phyloP scores from a whole-genome alignment of 306 rosid species.

The Sophora flavescens region DNA sequence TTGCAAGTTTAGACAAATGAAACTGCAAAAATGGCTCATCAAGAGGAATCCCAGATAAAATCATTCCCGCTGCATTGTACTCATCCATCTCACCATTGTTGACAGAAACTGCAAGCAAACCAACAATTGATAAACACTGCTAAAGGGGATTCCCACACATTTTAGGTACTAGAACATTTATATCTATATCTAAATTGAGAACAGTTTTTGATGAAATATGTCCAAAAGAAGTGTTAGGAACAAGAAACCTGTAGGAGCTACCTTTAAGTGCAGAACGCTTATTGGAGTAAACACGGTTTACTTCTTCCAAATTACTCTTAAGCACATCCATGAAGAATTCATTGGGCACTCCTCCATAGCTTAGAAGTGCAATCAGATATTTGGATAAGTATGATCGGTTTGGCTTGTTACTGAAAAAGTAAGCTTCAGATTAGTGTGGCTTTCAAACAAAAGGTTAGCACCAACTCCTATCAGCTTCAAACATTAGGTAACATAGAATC shows the following conservation, averaged over 20 bases:
- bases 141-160: neutral
- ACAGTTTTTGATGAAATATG: neutral
- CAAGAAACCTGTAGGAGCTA: constrained; percentile 39
- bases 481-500: constrained; percentile 27
- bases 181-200: constrained; percentile 12
- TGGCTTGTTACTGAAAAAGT: constrained; percentile 63
- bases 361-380: constrained; percentile 70
- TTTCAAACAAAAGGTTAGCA: constrained; percentile 26
- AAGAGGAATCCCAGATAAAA: constrained; percentile 73
- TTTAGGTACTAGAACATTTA: constrained; percentile 20
- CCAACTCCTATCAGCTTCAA: constrained; percentile 9
- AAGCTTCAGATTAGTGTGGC: constrained; percentile 36
- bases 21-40: constrained; percentile 73
- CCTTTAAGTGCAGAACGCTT: constrained; percentile 75
- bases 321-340: constrained; percentile 70
- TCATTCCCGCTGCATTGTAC: constrained; percentile 63
- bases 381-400: constrained; percentile 61
- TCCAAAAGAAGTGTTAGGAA: neutral
- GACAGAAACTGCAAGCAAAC: constrained; percentile 58
- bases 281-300: constrained; percentile 50
- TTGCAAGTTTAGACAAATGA: constrained; percentile 53
- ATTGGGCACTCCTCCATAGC: constrained; percentile 84
- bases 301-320: constrained; percentile 54
- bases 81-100: constrained; percentile 66
- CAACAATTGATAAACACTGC: constrained; percentile 25